Base-by-base conservation (phyloP, 805 yeast genomes). In the Saccharomycopsis sp. region DNA sequence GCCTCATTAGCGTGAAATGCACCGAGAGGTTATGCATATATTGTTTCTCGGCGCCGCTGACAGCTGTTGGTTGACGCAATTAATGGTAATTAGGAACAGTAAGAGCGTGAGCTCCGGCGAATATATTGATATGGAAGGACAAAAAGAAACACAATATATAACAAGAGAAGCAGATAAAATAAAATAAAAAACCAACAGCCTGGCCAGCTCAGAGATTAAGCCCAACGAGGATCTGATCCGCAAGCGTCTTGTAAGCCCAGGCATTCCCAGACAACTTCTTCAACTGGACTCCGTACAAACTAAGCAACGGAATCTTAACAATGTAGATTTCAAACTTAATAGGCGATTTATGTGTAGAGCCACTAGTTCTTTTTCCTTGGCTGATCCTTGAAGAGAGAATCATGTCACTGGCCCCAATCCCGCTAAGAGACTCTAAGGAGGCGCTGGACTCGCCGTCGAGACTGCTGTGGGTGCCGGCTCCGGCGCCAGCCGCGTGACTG, bases 191-290 rank as follows among this genome's bases (percentile, higher is more conserved):
- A n/a, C n/a, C n/a, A n/a, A n/a, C n/a, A n/a, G n/a, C n/a, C n/a
- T n/a, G n/a, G n/a, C 34, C 8, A 8, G 8, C 47, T 54, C 50
- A 61, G 35, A 61, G 53, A 24, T 58, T 58, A 20, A 61, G 56
- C 22, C 87, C 87, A 60, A 79, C 78, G 71, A 92, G 79, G 54
- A 92, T 87, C 69, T 85, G 89, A 57, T 93, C 85, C 1, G 97
- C 97, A 68, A 92, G 76, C 8, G 91, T 85, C 75, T 93, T 92
- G 73, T 92, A 92, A 73, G 87, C 82, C 97, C 97, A 92, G 1
- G 97, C 89, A 70, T 93, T 91, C 67, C 98, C 98, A 59, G 88
- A 80, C 34, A 92, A 79, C 70, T 92, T 92, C 78, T 93, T 93
- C 76, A 92, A 91, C 70, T 93, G 97, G 53, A 92, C 92, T 72